Conservation (phyloP, 805 yeast genomes). For the Sugiyamaella valdiviana region DNA sequence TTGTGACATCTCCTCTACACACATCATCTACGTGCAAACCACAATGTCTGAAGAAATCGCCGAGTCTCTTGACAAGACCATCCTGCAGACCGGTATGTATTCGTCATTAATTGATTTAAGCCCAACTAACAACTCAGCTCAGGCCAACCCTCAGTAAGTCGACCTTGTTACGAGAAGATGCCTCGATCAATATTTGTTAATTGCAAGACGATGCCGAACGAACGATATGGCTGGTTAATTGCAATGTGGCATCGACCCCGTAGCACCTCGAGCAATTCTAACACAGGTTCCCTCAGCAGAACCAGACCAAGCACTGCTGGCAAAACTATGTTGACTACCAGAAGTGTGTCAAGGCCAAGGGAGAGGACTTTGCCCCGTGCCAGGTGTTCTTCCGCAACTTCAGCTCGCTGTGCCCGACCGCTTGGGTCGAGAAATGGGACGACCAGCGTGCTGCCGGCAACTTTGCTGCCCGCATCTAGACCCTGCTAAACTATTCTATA, state of each 20-base stretch:
- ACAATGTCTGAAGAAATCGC: conserved; percentile 11
- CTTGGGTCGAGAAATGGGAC: conserved; percentile 38
- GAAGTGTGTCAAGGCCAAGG: conserved; percentile 93
- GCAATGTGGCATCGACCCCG: not conserved
- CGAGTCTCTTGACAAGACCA: conserved; percentile 10
- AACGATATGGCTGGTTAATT: not conserved
- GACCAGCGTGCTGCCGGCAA: conserved; percentile 46
- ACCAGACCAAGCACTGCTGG: conserved; percentile 98
- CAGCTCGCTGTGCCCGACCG: conserved; percentile 50
- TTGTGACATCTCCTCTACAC: not conserved
- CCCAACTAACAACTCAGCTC: conserved; percentile 7
- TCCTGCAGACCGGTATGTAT: conserved; percentile 21
- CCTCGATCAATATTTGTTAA: not conserved
- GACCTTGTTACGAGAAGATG: not conserved
- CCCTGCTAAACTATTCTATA: not conserved
- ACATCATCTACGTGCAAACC: not conserved
- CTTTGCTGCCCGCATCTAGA: conserved; percentile 39
- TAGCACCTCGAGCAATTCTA: conserved; percentile 5
- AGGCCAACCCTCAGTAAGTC: conserved; percentile 14
- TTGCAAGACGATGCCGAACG: not conserved
- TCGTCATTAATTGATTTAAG: not conserved
- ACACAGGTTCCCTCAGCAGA: conserved; percentile 84
- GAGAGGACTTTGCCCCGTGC: conserved; percentile 98
- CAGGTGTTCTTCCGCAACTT: conserved; percentile 88
- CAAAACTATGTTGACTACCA: conserved; percentile 97